phyloP scores from a whole-genome alignment of 305 asterid species.

The Nicotiana rustica region DNA sequence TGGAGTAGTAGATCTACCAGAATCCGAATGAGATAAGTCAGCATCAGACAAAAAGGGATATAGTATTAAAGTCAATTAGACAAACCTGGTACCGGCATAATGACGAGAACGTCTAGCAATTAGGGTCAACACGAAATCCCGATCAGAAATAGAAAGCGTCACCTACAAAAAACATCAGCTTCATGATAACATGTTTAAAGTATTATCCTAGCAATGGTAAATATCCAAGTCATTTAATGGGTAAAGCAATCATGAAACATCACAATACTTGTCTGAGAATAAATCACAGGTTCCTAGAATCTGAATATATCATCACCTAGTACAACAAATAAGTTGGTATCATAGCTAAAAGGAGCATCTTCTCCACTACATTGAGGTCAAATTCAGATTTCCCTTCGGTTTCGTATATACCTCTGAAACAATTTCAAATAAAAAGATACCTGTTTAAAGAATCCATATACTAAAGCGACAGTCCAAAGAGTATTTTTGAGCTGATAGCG shows the following conservation, averaged over 20 bases:
- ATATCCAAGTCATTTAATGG: background rate
- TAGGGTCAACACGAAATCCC: conserved; percentile 69
- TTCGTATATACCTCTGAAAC: background rate
- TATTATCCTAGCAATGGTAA: background rate
- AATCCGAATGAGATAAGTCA: background rate
- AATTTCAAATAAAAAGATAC: conserved; percentile 44
- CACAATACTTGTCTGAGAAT: background rate
- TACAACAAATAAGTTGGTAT: background rate
- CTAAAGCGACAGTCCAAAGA: conserved; percentile 88
- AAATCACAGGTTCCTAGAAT: background rate
- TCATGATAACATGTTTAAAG: background rate
- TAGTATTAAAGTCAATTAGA: conserved; percentile 16
- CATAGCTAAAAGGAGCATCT: background rate
- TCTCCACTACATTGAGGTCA: background rate
- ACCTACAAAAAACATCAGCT: conserved; percentile 52
- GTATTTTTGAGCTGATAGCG: conserved; percentile 80
- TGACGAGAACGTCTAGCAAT: conserved; percentile 97
- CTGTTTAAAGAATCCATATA: conserved; percentile 92
- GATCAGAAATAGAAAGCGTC: conserved; percentile 63
- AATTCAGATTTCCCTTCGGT: background rate
- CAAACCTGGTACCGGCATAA: conserved; percentile 96
- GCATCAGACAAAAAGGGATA: conserved; percentile 12
- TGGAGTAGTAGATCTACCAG: background rate
- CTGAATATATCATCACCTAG: background rate
- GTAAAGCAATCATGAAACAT: conserved; percentile 25